Base-by-base conservation (phyloP, 176 grass and related monocot species). In the Bromus sterilis region DNA sequence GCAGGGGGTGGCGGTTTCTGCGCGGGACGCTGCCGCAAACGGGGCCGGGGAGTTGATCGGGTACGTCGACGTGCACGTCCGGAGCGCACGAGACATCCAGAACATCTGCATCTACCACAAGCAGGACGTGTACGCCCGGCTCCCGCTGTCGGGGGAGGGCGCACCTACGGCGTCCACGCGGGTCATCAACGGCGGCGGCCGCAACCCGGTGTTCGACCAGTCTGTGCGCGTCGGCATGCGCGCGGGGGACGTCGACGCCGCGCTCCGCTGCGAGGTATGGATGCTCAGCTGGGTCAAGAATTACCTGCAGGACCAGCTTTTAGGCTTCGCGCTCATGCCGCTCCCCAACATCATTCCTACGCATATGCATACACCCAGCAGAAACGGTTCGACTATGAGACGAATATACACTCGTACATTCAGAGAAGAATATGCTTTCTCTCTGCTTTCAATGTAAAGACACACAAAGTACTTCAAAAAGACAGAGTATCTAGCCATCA, bases 51-150 rank as follows among this genome's bases (percentile, higher is more conserved):
- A 86, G 44, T 84, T 90, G 74, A 90, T 93, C 25, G 97, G 97
- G 28, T 91, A 89, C 86, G 71, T 99, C 62, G 91, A 95, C 68
- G 91, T 96, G 78, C 86, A 88, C 71, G 88, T 99, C 37, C 87
- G 86, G 60, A 94, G 90, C 74, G 97, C 97, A 53, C 82, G 97
- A 70, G 97, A 96, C 83, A 93, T 99, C 66, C 97, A 99, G 84
- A 99, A 99, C 93, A 99, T 99, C 89, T 99, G 97, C 85, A 99
- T 99, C 91, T 99, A 99, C 93, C 97, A 92, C 87, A 99, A 99
- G 82, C 97, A 99, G 87, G 97, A 99, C 32, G 97, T 99, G 77
- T 99, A 95, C 81, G 97, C 85, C 23, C 90, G 86, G 80, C 72
- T 99, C 2, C 93, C 88, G 34, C 89, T 99, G 18, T 89, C 90